phyloP scores from a whole-genome alignment of 2,329 filamentous ascomycete genomes.

The Sclerotinia glacialis region DNA sequence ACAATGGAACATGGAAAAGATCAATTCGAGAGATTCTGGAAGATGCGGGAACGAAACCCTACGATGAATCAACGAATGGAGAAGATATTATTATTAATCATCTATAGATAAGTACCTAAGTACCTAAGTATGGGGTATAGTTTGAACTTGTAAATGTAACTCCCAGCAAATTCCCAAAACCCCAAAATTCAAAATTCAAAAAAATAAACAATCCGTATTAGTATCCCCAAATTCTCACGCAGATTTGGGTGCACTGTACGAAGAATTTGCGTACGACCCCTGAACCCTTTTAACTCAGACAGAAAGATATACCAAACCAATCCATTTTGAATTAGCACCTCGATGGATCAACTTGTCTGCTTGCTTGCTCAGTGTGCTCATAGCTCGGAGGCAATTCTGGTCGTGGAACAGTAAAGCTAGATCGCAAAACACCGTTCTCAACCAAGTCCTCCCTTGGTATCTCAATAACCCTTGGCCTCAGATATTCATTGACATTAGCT shows the following conservation, averaged over 20 bases:
- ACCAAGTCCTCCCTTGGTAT: constrained; percentile 30
- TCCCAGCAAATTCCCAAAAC: neutral
- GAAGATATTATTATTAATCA: constrained; percentile 10
- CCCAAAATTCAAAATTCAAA: no score
- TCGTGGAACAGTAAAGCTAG: constrained; percentile 4
- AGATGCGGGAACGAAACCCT: neutral
- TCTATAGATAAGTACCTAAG: constrained; percentile 4
- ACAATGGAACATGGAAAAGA: neutral
- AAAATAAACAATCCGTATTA: neutral
- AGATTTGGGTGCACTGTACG: no score
- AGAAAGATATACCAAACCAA: neutral
- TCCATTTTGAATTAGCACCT: constrained; percentile 21
- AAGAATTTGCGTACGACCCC: neutral
- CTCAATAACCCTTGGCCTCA: constrained; percentile 36
- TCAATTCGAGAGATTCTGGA: neutral
- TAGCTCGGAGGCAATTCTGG: constrained; percentile 36
- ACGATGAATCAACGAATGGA: neutral
- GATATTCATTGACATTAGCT: constrained; percentile 33
- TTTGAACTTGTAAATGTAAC: constrained; percentile 10
- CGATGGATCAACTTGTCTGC: constrained; percentile 24
- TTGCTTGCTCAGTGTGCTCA: constrained; percentile 28
- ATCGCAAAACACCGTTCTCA: constrained; percentile 33
- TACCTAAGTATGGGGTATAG: constrained; percentile 6
- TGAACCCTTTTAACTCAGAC: neutral
- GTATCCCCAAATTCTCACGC: neutral